Base-by-base conservation (phyloP, 768 basidiomycete genomes). In the Phlebiopsis flavidoalba region DNA sequence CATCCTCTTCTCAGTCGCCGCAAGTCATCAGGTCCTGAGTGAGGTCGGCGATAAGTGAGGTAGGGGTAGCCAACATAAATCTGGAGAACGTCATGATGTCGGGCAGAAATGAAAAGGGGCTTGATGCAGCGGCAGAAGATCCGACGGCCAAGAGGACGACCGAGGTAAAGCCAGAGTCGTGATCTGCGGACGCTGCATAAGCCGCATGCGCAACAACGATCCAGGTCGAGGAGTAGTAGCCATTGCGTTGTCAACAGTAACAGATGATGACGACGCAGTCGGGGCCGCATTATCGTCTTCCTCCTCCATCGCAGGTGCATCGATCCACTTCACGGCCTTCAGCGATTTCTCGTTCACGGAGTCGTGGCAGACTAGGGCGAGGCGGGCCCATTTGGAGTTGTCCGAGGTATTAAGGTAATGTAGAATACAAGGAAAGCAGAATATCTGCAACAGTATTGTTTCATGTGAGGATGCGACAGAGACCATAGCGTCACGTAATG, bases 71-170 rank as follows among this genome's bases (percentile, higher is more conserved):
- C 24, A 98, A 85, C 95, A 98, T 97, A 77, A 98, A 97, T 69
- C 93, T 94, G 19, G 95, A 82, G 72, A 89, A 97, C 43, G 77
- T 76, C 64, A 87, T 86, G 45, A 97, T 90, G 68, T 98, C 94
- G 0, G 95, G 97, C 21, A 96, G 77, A 99, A 98, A 70, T 97
- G 85, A 78, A 95, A 98, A 7, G 97, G 96, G 0, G 94, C 92
- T 68, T 95, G 89, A 65, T 95, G 93, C 19, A 94, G 91, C 14
- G 92, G 89, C 33, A 97, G 76, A 1, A 95, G 81, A 61, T 96
- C 94, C 1, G 94, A 96, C 1, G 94, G 96, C 95, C 95, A 99
- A 2, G 93, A 93, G 15, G 77, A 68, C 1, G 96, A 95, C 22
- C 93, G 87, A 43, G 97, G 97, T 7, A 99, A 80, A 2, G 97